Evolutionary conservation across 139 green algal genomes (phyloP).

Genomic region (Microglena sp.): DNA sequence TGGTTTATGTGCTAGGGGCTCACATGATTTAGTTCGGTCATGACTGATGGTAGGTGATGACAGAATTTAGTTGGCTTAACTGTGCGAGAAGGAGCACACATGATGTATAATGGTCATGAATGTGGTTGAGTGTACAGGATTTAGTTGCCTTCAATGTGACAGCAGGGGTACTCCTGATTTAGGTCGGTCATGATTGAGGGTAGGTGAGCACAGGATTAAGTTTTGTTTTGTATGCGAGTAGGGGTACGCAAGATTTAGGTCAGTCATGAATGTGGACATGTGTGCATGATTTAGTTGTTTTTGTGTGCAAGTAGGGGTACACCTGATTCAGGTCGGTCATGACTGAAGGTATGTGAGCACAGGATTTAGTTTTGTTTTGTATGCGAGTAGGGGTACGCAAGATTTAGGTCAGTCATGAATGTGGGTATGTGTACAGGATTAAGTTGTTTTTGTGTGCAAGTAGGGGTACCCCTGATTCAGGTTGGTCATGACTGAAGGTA

Average conservation of each 20-base stretch:
- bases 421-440: too few relatives aligned
- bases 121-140: too few relatives aligned
- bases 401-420: neutral
- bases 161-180: too few relatives aligned
- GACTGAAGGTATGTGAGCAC: neutral
- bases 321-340: neutral
- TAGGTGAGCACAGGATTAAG: slow-evolving; percentile 14
- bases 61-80: neutral
- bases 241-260: neutral
- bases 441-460: too few relatives aligned
- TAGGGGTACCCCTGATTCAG: too few relatives aligned
- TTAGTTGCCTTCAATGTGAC: too few relatives aligned
- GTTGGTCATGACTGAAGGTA: slow-evolving; percentile 76
- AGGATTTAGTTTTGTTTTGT: neutral
- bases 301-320: too few relatives aligned
- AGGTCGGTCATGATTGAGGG: slow-evolving; percentile 77
- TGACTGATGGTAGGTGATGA: neutral
- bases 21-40: neutral
- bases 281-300: too few relatives aligned
- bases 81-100: neutral
- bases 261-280: neutral
- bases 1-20: neutral
- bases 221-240: neutral
- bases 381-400: neutral
- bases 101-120: neutral